Base-by-base conservation (phyloP, 2,329 filamentous ascomycete species). In the Alternaria brassicicola region DNA sequence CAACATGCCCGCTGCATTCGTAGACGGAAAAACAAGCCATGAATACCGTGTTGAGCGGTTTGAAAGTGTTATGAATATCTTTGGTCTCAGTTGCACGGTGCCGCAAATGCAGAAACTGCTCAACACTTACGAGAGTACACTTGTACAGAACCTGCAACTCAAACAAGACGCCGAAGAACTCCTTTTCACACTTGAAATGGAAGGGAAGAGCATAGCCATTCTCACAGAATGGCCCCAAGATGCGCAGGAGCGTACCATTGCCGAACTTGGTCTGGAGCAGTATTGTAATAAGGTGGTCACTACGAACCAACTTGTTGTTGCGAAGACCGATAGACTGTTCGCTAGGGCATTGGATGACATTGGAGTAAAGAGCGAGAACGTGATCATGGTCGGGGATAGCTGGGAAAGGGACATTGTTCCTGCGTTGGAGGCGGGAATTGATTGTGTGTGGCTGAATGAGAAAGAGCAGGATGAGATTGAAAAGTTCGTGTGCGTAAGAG, bases 141-240 rank as follows among this genome's bases (percentile, higher is more conserved):
- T 53, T 25, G 47, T 2, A 2, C n/a, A n/a, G 15, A 25, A 48
- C n/a, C 13, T 54, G n/a, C 15, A 19, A 4, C 41, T 39, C 5
- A 54, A 54, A 15, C 12, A 26, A 26, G 42, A 33, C 13, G 42
- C 41, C 6, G 13, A 47, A 23, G 0, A 13, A 12, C 41, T 48
- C 0, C 42, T 54, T 8, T 0, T 15, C 1, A 25, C 19, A 13
- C 25, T 54, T 1, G 38, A 54, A 54, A 74, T 75, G 0, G n/a
- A n/a, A 21, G 42, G 42, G 1, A 80, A 80, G 61, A 80, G 74
- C n/a, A 69, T 83, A 3, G 72, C 75, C 0, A 63, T 83, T 17
- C 73, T 84, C 1, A 83, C 81, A 0, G 81, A 84, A 61, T 81
- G 81, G 0, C 82, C 80, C 0, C 75, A 80, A 36, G 82, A 83